These are phyloP conservation scores for Hypoxylon sp. DNA, from an alignment of 2,329 filamentous ascomycete genomes.

Conservation along the genomic window DNA sequence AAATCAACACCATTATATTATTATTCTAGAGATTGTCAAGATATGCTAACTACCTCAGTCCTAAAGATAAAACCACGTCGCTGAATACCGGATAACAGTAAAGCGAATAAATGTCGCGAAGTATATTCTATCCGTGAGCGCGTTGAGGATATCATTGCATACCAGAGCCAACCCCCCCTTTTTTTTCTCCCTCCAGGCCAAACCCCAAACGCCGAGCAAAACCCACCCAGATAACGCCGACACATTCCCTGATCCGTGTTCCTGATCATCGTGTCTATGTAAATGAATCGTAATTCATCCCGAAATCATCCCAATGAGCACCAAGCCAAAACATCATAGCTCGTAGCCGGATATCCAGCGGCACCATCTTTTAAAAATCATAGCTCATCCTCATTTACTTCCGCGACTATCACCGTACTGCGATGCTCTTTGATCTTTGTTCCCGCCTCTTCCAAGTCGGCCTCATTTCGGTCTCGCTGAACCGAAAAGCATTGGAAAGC, in stretches of 20 bases:
- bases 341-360: background rate
- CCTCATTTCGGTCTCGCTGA: slow-evolving; percentile 50
- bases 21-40: slow-evolving; percentile 22
- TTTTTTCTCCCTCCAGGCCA: slow-evolving; percentile 15
- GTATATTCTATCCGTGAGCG: slow-evolving; percentile 26
- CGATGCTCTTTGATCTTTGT: slow-evolving; percentile 10
- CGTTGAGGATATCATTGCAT: slow-evolving; percentile 38
- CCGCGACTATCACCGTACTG: slow-evolving; percentile 29
- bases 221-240: slow-evolving; percentile 26
- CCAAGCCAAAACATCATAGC: background rate
- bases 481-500: slow-evolving; percentile 73
- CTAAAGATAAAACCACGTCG: slow-evolving; percentile 17
- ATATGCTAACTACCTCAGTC: slow-evolving; percentile 26
- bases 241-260: slow-evolving; percentile 4
- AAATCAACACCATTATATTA: slow-evolving; percentile 36
- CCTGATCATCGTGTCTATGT: slow-evolving; percentile 10
- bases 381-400: slow-evolving; percentile 34
- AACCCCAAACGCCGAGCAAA: slow-evolving; percentile 26
- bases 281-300: slow-evolving; percentile 33
- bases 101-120: slow-evolving; percentile 22
- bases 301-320: slow-evolving; percentile 7
- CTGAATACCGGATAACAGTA: slow-evolving; percentile 23
- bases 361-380: slow-evolving; percentile 4
- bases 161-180: slow-evolving; percentile 28
- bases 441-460: slow-evolving; percentile 35